Base-by-base conservation (phyloP, 202 grass and related monocot genomes). In the Zizania palustris region DNA sequence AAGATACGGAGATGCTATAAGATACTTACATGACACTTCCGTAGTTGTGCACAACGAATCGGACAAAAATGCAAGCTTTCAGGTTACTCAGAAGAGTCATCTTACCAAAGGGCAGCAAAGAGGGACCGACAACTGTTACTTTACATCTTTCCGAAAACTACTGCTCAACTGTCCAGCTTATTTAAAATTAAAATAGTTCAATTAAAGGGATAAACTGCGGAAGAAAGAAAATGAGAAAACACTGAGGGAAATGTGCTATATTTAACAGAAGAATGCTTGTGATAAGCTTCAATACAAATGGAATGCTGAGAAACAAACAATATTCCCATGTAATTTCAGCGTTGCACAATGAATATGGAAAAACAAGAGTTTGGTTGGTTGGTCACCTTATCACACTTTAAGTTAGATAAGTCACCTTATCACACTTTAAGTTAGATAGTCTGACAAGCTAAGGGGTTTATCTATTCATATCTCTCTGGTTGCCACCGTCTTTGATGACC, bases 71-170 rank as follows among this genome's bases (percentile, higher is more conserved):
- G 28, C 28, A 28, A 1, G 1, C 28, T 28, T 28, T 2, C 28
- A 28, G 28, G 28, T 28, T 28, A 63, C 41, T 39, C 68, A 70
- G 45, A 19, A 45, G 33, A 72, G 28, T 2, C 28, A 28, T 28
- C 22, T 81, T 67, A 16, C 21, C 12, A 13, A 33, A n/a, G n/a
- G n/a, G n/a, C n/a, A n/a, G n/a, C 5, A 54, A 67, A 39, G 64
- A 22, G 48, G 73, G 69, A 5, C 14, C 7, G 0, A 18, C 55
- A 58, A 33, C 78, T 69, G 45, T 20, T 69, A 88, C 75, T 16
- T 80, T 50, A 16, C 38, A 84, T 68, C 76, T 38, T 81, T 76
- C 43, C 77, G 77, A 88, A 67, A n/a, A 62, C 37, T 72, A 85
- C 82, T 15, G 72, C 66, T 38, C 77, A 84, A 71, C 86, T 61